Conservation (phyloP, 2,329 filamentous ascomycete species). For the Helminthosporium solani region DNA sequence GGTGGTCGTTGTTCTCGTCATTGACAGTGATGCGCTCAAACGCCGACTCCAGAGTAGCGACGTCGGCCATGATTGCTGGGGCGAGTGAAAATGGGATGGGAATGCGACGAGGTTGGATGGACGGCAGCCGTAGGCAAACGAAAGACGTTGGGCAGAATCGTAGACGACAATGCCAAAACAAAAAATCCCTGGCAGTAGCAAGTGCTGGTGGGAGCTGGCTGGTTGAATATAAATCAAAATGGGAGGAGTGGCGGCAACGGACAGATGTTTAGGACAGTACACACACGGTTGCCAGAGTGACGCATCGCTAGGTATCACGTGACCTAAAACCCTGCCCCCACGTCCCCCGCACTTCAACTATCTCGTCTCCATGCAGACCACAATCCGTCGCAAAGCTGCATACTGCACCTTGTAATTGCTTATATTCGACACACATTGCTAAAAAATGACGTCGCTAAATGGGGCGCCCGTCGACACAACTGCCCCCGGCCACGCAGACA, state of each 20-base stretch:
- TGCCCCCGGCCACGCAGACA: constrained; percentile 36
- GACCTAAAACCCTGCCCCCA: constrained; percentile 14
- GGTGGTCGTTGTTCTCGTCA: constrained; percentile 74
- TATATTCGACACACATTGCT: neutral
- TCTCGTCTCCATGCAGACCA: neutral
- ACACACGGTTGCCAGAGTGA: constrained; percentile 18
- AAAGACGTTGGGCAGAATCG: constrained; percentile 10
- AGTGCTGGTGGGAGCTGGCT: constrained; percentile 5
- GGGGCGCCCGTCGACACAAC: constrained; percentile 36
- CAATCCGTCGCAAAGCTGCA: neutral
- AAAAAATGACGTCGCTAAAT: constrained; percentile 29
- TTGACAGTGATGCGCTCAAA: constrained; percentile 88
- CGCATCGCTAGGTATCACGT: neutral
- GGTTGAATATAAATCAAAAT: constrained; percentile 6
- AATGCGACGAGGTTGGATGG: neutral
- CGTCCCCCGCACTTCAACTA: constrained; percentile 4
- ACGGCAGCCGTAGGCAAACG: constrained; percentile 7
- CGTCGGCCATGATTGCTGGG: constrained; percentile 57
- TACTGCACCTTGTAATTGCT: constrained; percentile 6
- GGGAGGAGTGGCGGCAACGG: constrained; percentile 1
- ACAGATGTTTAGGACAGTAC: constrained; percentile 11
- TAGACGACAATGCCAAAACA: constrained; percentile 1
- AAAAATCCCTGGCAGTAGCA: constrained; percentile 12
- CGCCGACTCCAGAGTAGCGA: constrained; percentile 77
- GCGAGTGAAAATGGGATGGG: constrained; percentile 12